Conservation (phyloP, 805 yeast species). For the Spathaspora hagerdaliae region DNA sequence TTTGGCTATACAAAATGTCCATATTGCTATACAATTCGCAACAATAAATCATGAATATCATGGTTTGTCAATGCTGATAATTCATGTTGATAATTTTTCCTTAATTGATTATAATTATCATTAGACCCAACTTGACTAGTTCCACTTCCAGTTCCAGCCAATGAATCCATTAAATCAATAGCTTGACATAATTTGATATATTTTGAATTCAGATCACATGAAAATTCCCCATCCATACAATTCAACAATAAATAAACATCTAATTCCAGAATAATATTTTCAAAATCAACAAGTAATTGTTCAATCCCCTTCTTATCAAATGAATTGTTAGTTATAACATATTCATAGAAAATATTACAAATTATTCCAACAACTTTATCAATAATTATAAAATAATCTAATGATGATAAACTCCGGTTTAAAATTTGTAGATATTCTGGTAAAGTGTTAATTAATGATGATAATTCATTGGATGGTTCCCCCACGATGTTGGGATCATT, state of each 20-base stretch:
- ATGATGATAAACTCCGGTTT: constrained; percentile 16
- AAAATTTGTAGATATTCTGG: constrained; percentile 24
- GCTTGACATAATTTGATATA: constrained; percentile 26
- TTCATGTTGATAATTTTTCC: constrained; percentile 13
- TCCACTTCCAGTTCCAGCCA: constrained; percentile 20
- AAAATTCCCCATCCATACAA: constrained; percentile 6
- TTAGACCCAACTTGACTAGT: background rate
- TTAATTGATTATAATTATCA: constrained; percentile 7
- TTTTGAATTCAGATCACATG: constrained; percentile 20
- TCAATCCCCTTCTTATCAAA: constrained; percentile 27
- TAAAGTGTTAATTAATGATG: constrained; percentile 19
- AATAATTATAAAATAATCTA: constrained; percentile 28
- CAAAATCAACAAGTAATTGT: constrained; percentile 31
- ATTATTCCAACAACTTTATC: constrained; percentile 23
- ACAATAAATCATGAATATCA: constrained; percentile 24
- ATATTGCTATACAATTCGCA: constrained; percentile 13
- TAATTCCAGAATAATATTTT: constrained; percentile 15
- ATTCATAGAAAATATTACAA: constrained; percentile 29
- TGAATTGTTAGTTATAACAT: constrained; percentile 35
- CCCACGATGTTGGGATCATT: background rate
- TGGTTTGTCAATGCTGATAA: constrained; percentile 8
- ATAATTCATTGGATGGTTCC: constrained; percentile 13
- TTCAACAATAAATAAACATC: constrained; percentile 5
- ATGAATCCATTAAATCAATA: constrained; percentile 21
- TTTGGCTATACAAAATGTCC: no score